Evolutionary conservation across 1,284 basidiomycete species (phyloP).

Genomic region (Laetiporus sulphureus): DNA sequence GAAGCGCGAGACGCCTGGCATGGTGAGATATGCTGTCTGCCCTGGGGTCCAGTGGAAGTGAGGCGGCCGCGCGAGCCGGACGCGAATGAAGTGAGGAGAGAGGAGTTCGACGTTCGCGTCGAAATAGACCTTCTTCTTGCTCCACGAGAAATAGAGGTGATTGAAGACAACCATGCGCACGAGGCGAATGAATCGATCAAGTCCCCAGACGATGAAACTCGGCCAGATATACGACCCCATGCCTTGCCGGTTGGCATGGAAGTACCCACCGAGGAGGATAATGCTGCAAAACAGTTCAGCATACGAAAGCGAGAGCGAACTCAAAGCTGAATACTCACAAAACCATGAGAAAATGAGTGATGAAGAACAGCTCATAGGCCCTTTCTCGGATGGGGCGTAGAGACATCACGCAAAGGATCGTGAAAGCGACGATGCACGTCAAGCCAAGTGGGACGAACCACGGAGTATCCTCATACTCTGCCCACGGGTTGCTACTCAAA

Average conservation of each 20-base stretch:
- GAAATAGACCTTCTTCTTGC: conserved; percentile 19
- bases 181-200: conserved; percentile 52
- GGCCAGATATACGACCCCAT: conserved; percentile 40
- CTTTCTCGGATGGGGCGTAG: conserved; percentile 17
- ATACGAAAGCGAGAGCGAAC: neutral
- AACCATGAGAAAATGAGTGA: conserved; percentile 20
- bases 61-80: conserved; percentile 37
- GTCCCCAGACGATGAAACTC: conserved; percentile 55
- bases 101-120: conserved; percentile 39
- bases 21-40: conserved; percentile 42
- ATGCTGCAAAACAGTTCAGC: conserved; percentile 9
- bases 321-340: conserved; percentile 11
- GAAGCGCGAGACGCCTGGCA: conserved; percentile 35
- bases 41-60: conserved; percentile 41
- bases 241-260: conserved; percentile 29
- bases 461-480: too few relatives aligned
- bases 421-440: conserved; percentile 12
- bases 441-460: conserved; percentile 12
- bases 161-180: conserved; percentile 48
- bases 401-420: conserved; percentile 17
- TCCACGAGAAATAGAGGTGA: conserved; percentile 32
- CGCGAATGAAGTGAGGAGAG: conserved; percentile 42
- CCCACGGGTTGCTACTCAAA: too few relatives aligned
- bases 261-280: conserved; percentile 19
- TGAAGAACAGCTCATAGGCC: conserved; percentile 23